A percentile compares a stretch with the other conserved stretches of the same genome.
phyloP scores from a whole-genome alignment of 352 stramenopile species.

The Phytopythium ostracodes region DNA sequence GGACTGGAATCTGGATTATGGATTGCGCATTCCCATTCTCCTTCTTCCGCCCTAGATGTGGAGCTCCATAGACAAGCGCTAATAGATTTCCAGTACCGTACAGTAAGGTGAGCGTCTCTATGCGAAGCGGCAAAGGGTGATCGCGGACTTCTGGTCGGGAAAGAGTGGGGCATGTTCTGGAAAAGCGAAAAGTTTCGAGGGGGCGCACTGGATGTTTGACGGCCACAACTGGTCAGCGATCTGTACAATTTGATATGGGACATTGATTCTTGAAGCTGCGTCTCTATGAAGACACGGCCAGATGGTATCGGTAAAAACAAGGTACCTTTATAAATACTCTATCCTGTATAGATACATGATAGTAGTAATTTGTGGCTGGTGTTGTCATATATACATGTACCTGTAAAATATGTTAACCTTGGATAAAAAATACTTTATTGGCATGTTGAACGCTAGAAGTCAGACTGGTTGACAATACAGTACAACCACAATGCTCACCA shows the following conservation, averaged over 20 bases:
- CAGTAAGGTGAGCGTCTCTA: not conserved
- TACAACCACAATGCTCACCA: too few relatives aligned
- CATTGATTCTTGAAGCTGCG: slow-evolving; percentile 2
- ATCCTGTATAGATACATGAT: not conserved
- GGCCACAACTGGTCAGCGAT: not conserved
- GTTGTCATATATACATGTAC: not conserved
- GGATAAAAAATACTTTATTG: not conserved
- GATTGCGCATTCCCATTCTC: not conserved
- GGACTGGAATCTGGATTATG: not conserved
- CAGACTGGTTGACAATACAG: not conserved
- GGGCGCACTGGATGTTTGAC: not conserved
- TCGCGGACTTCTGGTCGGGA: not conserved
- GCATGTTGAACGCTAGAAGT: not conserved
- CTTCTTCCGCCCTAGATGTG: not conserved
- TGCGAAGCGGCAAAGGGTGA: not conserved
- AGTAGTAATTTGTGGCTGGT: too few relatives aligned
- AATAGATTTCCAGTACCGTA: not conserved
- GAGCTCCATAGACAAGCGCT: slow-evolving; percentile 1
- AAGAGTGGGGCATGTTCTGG: slow-evolving; percentile 1
- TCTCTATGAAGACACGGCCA: not conserved
- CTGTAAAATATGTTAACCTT: not conserved
- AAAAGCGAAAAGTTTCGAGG: not conserved
- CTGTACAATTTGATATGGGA: slow-evolving; percentile 1
- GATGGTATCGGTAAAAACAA: not conserved
- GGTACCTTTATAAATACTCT: not conserved